These are phyloP conservation scores for Penicillium sp. DNA, from an alignment of 2,329 filamentous ascomycete genomes.

Conservation along the genomic window DNA sequence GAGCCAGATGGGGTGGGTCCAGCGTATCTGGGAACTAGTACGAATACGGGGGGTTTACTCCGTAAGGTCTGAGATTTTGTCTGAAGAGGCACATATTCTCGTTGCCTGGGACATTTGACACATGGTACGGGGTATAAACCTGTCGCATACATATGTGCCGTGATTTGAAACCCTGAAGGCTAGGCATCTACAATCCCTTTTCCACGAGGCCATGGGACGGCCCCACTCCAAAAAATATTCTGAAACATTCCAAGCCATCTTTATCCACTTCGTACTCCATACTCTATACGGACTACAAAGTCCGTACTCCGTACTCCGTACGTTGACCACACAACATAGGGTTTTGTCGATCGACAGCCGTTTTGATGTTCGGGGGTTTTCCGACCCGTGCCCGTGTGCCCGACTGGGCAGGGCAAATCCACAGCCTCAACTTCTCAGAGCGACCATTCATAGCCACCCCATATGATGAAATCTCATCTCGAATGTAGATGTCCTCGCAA, in stretches of 20 bases:
- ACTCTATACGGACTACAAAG: neutral
- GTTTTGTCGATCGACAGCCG: neutral
- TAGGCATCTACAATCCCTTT: neutral
- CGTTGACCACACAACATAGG: too few relatives aligned
- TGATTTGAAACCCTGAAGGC: neutral
- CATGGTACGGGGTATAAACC: neutral
- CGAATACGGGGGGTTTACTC: neutral
- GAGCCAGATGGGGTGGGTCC: slow-evolving; percentile 2
- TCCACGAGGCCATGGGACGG: neutral
- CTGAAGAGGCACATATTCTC: neutral
- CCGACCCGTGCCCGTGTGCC: neutral
- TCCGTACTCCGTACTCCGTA: neutral
- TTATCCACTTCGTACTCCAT: neutral
- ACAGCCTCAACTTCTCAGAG: neutral
- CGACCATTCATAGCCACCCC: neutral
- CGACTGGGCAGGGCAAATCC: neutral
- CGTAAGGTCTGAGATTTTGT: neutral
- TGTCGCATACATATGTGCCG: neutral
- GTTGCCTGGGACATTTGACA: neutral
- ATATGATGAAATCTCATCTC: neutral
- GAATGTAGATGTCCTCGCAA: neutral
- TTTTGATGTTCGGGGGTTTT: neutral
- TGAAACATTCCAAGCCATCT: too few relatives aligned
- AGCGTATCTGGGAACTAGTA: neutral
- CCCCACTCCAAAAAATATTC: neutral